These are phyloP conservation scores for Podospora pseudocomata DNA, from an alignment of 495 filamentous ascomycete species.

Conservation along the genomic window DNA sequence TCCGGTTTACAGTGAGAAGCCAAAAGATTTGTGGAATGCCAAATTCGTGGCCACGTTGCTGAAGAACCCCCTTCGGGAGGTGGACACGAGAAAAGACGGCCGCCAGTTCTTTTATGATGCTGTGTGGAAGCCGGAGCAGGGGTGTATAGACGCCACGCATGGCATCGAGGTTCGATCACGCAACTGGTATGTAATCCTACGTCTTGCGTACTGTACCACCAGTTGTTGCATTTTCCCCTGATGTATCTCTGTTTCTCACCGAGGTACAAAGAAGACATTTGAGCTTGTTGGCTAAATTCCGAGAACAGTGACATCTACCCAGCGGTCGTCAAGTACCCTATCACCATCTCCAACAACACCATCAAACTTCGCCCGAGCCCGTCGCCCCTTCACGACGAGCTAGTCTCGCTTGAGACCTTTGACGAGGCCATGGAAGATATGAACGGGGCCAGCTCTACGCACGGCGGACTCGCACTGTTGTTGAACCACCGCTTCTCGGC, in stretches of 20 bases:
- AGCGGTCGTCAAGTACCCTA: neutral
- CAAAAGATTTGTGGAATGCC: no score
- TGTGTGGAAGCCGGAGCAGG: neutral
- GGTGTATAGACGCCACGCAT: neutral
- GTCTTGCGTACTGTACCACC: no score
- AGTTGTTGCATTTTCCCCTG: no score
- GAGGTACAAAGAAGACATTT: no score
- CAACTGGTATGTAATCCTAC: neutral
- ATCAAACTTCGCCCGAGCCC: neutral
- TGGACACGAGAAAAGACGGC: neutral
- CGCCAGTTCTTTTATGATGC: neutral
- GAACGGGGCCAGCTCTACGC: neutral
- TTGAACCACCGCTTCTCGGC: slow-evolving; percentile 1
- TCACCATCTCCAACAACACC: neutral
- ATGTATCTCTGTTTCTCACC: no score
- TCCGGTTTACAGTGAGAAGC: neutral
- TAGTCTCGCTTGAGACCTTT: neutral
- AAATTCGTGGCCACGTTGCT: neutral
- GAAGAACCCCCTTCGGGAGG: neutral
- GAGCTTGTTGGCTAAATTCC: no score
- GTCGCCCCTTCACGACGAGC: neutral
- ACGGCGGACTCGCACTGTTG: slow-evolving; percentile 11
- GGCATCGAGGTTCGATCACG: neutral
- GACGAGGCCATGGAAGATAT: neutral
- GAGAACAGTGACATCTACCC: neutral